phyloP scores from a whole-genome alignment of 2,329 filamentous ascomycete genomes.

The Pseudopyricularia cyperi region DNA sequence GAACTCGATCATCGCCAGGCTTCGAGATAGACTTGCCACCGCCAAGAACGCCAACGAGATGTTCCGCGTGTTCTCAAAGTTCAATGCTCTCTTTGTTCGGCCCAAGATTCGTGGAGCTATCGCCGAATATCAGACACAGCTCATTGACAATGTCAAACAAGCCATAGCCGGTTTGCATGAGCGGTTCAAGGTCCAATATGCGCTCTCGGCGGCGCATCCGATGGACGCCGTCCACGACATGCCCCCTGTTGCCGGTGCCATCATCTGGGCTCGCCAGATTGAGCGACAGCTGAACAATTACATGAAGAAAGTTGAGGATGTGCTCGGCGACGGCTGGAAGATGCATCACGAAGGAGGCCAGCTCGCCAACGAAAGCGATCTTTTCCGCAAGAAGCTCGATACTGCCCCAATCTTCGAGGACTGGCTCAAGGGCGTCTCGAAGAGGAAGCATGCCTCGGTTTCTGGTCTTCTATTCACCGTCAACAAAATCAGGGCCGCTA shows the following conservation, averaged over 20 bases:
- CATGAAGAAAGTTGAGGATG: constrained; percentile 98
- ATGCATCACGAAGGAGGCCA: constrained; percentile 92
- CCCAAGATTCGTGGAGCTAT: constrained; percentile 99
- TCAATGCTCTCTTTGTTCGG: constrained; percentile 95
- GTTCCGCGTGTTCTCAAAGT: constrained; percentile 99
- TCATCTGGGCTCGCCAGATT: constrained; percentile 96
- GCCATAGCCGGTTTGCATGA: constrained; percentile 90
- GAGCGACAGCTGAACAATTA: constrained; percentile 91
- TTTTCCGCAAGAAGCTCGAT: constrained; percentile 94
- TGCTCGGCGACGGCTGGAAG: constrained; percentile 88
- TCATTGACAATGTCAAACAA: constrained; percentile 95
- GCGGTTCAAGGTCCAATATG: constrained; percentile 97
- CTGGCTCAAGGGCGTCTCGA: constrained; percentile 76
- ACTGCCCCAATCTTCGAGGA: constrained; percentile 89
- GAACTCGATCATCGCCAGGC: constrained; percentile 92
- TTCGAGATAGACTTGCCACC: constrained; percentile 84
- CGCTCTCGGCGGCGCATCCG: constrained; percentile 90
- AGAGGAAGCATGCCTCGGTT: constrained; percentile 79
- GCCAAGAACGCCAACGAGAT: constrained; percentile 98
- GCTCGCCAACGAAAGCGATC: constrained; percentile 75
- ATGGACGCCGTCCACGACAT: constrained; percentile 97
- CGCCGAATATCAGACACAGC: constrained; percentile 92
- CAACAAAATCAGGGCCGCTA: constrained; percentile 74
- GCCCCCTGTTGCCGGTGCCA: constrained; percentile 88
- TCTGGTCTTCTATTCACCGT: constrained; percentile 87